Percentiles rank a stretch among this genome's conserved stretches.
phyloP scores from a whole-genome alignment of 768 basidiomycete species.

The Boletus reticuloceps region DNA sequence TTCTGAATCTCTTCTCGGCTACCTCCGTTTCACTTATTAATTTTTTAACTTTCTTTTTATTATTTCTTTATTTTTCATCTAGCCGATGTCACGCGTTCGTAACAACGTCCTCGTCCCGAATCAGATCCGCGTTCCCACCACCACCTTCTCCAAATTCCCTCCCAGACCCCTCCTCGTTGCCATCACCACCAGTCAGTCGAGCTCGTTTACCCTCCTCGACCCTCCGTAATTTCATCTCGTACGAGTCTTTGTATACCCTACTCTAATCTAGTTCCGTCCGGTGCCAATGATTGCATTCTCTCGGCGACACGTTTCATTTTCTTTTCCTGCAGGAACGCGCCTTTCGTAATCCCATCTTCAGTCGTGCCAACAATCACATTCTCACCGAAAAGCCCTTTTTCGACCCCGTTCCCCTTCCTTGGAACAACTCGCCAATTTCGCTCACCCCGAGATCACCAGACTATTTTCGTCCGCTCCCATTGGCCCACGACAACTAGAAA shows the following conservation, averaged over 20 bases:
- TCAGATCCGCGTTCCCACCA: slow-evolving; percentile 8
- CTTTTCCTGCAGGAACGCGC: background rate
- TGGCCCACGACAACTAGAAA: slow-evolving; percentile 7
- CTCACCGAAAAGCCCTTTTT: slow-evolving; percentile 14
- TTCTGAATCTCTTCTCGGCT: slow-evolving; percentile 26
- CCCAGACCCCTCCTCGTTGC: background rate
- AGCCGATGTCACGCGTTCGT: slow-evolving; percentile 23
- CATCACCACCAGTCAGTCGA: slow-evolving; percentile 10
- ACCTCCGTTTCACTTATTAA: slow-evolving; percentile 18
- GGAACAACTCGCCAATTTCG: slow-evolving; percentile 10
- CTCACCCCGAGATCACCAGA: slow-evolving; percentile 15
- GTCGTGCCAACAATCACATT: background rate
- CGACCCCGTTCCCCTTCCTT: slow-evolving; percentile 9
- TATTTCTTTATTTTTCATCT: slow-evolving; percentile 20
- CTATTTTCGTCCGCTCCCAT: slow-evolving; percentile 8
- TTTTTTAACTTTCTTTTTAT: slow-evolving; percentile 6
- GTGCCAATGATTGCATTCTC: slow-evolving; percentile 1
- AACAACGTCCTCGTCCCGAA: slow-evolving; percentile 9
- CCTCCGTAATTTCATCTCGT: background rate
- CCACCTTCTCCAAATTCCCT: background rate
- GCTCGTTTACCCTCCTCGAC: background rate
- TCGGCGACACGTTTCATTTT: background rate
- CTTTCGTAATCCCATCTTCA: slow-evolving; percentile 8
- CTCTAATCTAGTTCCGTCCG: slow-evolving; percentile 17
- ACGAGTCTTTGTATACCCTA: background rate